These are phyloP conservation scores for Stachybotrys echinatus DNA, from an alignment of 2,329 filamentous ascomycete species.

Conservation along the genomic window DNA sequence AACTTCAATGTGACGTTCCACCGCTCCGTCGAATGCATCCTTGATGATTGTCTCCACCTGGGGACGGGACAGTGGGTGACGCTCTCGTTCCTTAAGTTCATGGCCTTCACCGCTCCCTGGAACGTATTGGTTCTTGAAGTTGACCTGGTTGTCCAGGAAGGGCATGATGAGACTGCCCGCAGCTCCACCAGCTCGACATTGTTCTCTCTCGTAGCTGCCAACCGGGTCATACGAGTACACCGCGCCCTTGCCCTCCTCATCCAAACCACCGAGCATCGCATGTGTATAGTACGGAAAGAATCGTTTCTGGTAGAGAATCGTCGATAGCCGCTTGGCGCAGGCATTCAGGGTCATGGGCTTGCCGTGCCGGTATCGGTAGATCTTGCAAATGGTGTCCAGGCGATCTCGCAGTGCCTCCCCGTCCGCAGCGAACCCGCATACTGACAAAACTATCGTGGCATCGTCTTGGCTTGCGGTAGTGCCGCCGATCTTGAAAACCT, in stretches of 20 bases:
- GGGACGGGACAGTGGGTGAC: slow-evolving; percentile 62
- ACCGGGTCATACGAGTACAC: slow-evolving; percentile 98
- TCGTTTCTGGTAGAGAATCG: slow-evolving; percentile 93
- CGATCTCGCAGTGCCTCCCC: slow-evolving; percentile 91
- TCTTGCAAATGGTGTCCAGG: slow-evolving; percentile 91
- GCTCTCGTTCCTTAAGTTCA: slow-evolving; percentile 66
- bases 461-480: slow-evolving; percentile 80
- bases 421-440: slow-evolving; percentile 94
- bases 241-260: slow-evolving; percentile 90
- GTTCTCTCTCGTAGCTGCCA: slow-evolving; percentile 94
- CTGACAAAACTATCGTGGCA: slow-evolving; percentile 82
- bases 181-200: slow-evolving; percentile 89
- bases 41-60: slow-evolving; percentile 85
- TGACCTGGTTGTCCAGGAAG: slow-evolving; percentile 98
- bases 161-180: slow-evolving; percentile 96
- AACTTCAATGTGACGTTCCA: slow-evolving; percentile 98
- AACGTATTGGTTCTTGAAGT: slow-evolving; percentile 98
- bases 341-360: slow-evolving; percentile 94
- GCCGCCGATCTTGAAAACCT: slow-evolving; percentile 96
- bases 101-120: slow-evolving; percentile 82
- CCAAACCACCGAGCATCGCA: slow-evolving; percentile 87
- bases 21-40: slow-evolving; percentile 96
- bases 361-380: slow-evolving; percentile 97
- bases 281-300: slow-evolving; percentile 99
- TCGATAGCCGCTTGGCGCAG: slow-evolving; percentile 89